These are phyloP conservation scores for Podaxis carcinomalis DNA, from an alignment of 768 basidiomycete species.

Conservation along the genomic window DNA sequence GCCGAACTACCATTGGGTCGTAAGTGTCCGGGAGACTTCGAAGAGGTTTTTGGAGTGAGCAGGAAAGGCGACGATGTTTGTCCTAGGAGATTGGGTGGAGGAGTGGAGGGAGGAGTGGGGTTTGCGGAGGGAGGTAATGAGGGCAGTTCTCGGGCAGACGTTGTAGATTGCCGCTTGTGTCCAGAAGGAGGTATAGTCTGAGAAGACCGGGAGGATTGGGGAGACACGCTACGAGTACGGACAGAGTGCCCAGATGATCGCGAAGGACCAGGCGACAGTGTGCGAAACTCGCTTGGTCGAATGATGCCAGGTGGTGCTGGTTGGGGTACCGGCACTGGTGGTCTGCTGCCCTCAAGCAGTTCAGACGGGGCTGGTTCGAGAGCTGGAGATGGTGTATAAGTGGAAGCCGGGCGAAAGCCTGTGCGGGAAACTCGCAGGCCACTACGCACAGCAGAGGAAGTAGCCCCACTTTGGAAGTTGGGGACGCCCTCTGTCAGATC, in stretches of 20 bases:
- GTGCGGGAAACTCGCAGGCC: background rate
- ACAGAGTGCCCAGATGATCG: slow-evolving; percentile 20
- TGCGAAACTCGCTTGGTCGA: slow-evolving; percentile 16
- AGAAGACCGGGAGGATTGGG: slow-evolving; percentile 29
- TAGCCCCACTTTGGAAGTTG: background rate
- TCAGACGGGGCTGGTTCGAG: slow-evolving; percentile 25
- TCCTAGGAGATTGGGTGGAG: slow-evolving; percentile 20
- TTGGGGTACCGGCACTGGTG: slow-evolving; percentile 15
- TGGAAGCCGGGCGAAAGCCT: slow-evolving; percentile 23
- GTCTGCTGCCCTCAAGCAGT: slow-evolving; percentile 28
- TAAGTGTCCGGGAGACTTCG: slow-evolving; percentile 16
- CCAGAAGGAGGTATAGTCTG: slow-evolving; percentile 21
- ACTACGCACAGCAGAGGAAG: background rate
- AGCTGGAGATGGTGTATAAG: slow-evolving; percentile 27
- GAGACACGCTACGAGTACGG: slow-evolving; percentile 20
- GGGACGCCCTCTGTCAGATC: slow-evolving; percentile 4
- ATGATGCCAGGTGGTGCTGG: background rate
- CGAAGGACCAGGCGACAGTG: slow-evolving; percentile 21
- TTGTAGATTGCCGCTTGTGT: slow-evolving; percentile 16
- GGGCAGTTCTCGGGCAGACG: slow-evolving; percentile 26
- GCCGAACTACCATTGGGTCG: slow-evolving; percentile 19
- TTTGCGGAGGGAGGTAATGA: slow-evolving; percentile 30
- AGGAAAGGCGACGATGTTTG: slow-evolving; percentile 21
- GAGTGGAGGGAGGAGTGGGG: slow-evolving; percentile 22
- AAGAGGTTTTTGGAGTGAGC: slow-evolving; percentile 24